Conservation (phyloP, 441 rosid genomes). For the Populus hybrid region DNA sequence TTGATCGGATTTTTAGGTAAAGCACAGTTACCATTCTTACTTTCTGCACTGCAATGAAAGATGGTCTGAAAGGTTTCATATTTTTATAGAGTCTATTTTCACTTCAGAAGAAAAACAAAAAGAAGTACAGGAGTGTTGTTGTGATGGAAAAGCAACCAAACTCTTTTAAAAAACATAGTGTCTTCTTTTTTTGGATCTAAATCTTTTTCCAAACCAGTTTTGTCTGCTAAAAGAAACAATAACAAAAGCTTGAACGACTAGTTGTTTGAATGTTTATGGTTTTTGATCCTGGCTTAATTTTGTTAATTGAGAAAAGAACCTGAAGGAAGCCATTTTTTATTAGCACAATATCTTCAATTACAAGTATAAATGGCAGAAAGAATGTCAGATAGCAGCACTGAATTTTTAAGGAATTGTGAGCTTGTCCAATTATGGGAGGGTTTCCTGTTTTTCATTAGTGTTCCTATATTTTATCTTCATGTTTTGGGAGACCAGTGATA, state of each 20-base stretch:
- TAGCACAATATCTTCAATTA: not conserved
- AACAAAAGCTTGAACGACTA: not conserved
- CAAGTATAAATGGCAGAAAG: not conserved
- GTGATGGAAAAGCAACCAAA: not conserved
- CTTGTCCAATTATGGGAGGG: slow-evolving; percentile 16
- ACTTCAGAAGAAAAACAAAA: not conserved
- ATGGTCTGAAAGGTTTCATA: not conserved
- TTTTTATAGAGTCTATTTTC: not conserved
- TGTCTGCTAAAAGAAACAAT: not conserved
- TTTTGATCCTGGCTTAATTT: slow-evolving; percentile 6
- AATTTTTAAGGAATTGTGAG: slow-evolving; percentile 10
- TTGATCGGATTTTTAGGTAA: slow-evolving; percentile 94
- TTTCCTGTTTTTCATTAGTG: not conserved
- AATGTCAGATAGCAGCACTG: not conserved
- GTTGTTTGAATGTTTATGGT: not conserved
- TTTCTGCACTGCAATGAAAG: not conserved
- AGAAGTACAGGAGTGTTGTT: slow-evolving; percentile 3
- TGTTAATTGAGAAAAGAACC: not conserved
- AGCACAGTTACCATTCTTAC: slow-evolving; percentile 20
- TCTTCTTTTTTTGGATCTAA: not conserved
- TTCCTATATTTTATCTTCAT: not conserved
- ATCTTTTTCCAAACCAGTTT: not conserved
- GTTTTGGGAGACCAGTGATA: slow-evolving; percentile 18
- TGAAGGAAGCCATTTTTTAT: not conserved
- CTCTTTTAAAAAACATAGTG: not conserved